These are phyloP conservation scores for Stemphylium lycopersici DNA, from an alignment of 2,329 filamentous ascomycete species.

Conservation along the genomic window DNA sequence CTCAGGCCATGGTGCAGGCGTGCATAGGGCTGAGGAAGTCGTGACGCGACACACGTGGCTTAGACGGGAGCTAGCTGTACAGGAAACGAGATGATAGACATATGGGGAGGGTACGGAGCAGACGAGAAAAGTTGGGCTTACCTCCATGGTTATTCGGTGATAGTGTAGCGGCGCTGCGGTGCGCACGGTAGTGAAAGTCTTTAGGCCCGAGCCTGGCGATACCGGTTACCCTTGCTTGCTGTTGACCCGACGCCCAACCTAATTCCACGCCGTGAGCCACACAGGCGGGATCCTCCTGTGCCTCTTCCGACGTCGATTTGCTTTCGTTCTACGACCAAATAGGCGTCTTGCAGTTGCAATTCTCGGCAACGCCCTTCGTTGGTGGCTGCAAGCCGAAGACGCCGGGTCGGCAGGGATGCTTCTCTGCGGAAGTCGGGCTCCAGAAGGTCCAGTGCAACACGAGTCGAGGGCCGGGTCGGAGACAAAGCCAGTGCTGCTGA, in stretches of 20 bases:
- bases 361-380: constrained; percentile 5
- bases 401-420: constrained; percentile 18
- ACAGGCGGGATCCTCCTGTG: not conserved
- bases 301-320: not conserved
- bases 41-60: constrained; percentile 14
- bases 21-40: constrained; percentile 36
- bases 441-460: constrained; percentile 17
- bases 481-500: constrained; percentile 14
- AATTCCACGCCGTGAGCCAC: not conserved
- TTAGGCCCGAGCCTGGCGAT: constrained; percentile 24
- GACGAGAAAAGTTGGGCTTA: constrained; percentile 30
- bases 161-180: constrained; percentile 30
- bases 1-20: constrained; percentile 37
- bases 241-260: constrained; percentile 6
- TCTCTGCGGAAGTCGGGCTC: constrained; percentile 14
- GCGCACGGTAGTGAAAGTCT: constrained; percentile 39
- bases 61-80: constrained; percentile 1
- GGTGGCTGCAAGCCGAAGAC: constrained; percentile 12
- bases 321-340: not conserved
- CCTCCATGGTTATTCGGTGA: constrained; percentile 41
- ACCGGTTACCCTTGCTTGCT: constrained; percentile 6
- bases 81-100: constrained; percentile 14
- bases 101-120: constrained; percentile 15
- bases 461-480: constrained; percentile 19
- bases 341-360: not conserved